Conservation (phyloP, 148 eudicot species). For the Cornus florida region DNA sequence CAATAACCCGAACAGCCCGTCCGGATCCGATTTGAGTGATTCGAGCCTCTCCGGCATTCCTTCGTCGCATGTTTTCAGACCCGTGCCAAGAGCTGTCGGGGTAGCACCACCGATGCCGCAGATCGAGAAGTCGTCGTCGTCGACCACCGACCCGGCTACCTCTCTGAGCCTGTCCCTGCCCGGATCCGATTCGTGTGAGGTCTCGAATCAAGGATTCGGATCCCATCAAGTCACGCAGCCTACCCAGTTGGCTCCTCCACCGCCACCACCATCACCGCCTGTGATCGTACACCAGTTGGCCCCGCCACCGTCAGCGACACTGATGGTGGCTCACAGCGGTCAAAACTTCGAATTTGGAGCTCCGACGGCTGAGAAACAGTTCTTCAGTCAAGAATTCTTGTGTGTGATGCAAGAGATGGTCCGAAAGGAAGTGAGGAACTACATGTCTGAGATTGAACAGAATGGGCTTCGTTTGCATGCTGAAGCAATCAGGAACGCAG, state of each 20-base stretch:
- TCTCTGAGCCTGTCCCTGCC: slow-evolving; percentile 48
- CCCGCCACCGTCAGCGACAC: slow-evolving; percentile 6
- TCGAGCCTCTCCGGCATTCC: slow-evolving; percentile 20
- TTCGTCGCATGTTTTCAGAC: slow-evolving; percentile 27
- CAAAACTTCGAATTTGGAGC: slow-evolving; percentile 1
- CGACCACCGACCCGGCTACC: slow-evolving; percentile 31
- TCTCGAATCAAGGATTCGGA: slow-evolving; percentile 5
- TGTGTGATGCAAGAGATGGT: slow-evolving; percentile 63
- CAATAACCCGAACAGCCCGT: slow-evolving; percentile 38
- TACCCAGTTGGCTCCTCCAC: background rate
- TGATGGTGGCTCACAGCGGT: background rate
- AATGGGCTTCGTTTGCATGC: slow-evolving; percentile 34
- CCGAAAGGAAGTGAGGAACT: slow-evolving; percentile 50
- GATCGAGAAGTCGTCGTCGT: slow-evolving; percentile 8
- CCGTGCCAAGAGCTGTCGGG: slow-evolving; percentile 25
- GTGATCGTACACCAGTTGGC: background rate
- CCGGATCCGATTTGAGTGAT: slow-evolving; percentile 49
- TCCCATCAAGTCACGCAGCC: background rate
- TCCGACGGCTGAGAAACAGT: slow-evolving; percentile 26
- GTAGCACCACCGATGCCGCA: slow-evolving; percentile 20
- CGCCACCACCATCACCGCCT: background rate
- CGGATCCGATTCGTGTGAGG: slow-evolving; percentile 30
- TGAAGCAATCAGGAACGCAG: slow-evolving; percentile 39
- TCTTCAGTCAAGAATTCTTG: slow-evolving; percentile 48
- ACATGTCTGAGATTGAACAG: slow-evolving; percentile 42